Base-by-base conservation (phyloP, 1,139 yeast genomes). In the Zygotorulaspora mrakii region DNA sequence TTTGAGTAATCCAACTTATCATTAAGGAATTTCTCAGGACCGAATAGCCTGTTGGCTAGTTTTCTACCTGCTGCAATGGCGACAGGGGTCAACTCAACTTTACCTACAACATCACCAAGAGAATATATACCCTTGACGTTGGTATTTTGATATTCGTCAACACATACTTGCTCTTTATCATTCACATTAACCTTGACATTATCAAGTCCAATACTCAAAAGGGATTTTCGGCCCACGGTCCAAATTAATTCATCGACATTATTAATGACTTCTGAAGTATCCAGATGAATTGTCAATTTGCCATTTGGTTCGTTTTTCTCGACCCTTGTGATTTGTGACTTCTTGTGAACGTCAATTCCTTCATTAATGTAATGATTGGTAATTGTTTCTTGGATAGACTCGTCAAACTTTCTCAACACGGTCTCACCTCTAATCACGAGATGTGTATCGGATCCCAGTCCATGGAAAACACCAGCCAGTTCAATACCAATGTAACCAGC, bases 61-160 rank as follows among this genome's bases (percentile, higher is more conserved):
- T 79, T 85, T 67, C 99, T 82, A 44, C 99, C 99, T 5, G 98
- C 94, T 28, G 98, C 97, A 70, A 91, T 91, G 34, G 98, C 98
- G 33, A 88, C 97, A 5, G 99, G 99, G 5, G 99, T 91, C 59
- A 91, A 76, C 68, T 91, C 97, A 37, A 84, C 83, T 43, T 82
- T 81, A 47, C 96, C 95, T 30, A 83, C 82, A 46, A 88, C 94
- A 64, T 91, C 99, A 59, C 99, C 99, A 39, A 91, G 71, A 1
- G 98, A 82, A 62, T 74, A 87, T 48, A 91, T 74, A 65, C 79
- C 76, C 39, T 79, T 71, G 47, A 83, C 76, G 39, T 77, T 70
- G 8, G 96, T 82, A 59, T 78, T 77, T 71, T 94, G 98, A 67
- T 69, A 89, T 66, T 87, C 96, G 61, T 94, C 95, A 30, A 77